phyloP scores from a whole-genome alignment of 2,329 filamentous ascomycete species.

The Didymella lethalis region DNA sequence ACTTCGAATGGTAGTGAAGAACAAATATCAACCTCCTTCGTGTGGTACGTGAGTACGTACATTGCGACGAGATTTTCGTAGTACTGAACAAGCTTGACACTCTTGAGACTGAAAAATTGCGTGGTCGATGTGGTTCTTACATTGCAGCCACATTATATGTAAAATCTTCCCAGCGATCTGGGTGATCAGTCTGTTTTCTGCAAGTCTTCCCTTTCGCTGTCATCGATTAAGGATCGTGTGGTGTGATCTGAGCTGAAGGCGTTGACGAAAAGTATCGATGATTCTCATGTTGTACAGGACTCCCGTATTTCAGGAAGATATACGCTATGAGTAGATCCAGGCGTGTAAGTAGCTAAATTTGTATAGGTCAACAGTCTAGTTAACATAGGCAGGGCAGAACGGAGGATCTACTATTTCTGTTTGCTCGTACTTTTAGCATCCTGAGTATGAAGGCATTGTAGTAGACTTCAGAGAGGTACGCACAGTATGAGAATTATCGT shows the following conservation, averaged over 20 bases:
- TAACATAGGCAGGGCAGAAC: too few relatives aligned
- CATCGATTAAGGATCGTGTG: not conserved
- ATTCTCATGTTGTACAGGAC: too few relatives aligned
- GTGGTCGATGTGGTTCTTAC: not conserved
- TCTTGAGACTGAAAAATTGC: not conserved
- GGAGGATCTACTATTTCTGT: too few relatives aligned
- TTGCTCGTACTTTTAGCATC: too few relatives aligned
- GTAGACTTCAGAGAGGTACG: too few relatives aligned
- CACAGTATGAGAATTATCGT: too few relatives aligned
- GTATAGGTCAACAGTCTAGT: too few relatives aligned
- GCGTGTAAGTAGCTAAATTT: too few relatives aligned
- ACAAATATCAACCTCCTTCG: not conserved
- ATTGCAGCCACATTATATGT: constrained; percentile 8
- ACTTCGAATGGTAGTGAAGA: not conserved
- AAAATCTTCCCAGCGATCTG: not conserved
- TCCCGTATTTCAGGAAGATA: too few relatives aligned
- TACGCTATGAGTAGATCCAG: too few relatives aligned
- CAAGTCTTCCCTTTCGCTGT: not conserved
- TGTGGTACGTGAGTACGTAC: not conserved
- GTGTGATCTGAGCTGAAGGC: not conserved
- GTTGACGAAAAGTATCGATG: not conserved
- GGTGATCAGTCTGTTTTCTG: not conserved
- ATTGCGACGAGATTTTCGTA: constrained; percentile 12
- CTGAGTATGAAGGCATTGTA: too few relatives aligned
- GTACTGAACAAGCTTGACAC: constrained; percentile 17